Base-by-base conservation (phyloP, 2,329 filamentous ascomycete genomes). In the Diaporthe sp. region DNA sequence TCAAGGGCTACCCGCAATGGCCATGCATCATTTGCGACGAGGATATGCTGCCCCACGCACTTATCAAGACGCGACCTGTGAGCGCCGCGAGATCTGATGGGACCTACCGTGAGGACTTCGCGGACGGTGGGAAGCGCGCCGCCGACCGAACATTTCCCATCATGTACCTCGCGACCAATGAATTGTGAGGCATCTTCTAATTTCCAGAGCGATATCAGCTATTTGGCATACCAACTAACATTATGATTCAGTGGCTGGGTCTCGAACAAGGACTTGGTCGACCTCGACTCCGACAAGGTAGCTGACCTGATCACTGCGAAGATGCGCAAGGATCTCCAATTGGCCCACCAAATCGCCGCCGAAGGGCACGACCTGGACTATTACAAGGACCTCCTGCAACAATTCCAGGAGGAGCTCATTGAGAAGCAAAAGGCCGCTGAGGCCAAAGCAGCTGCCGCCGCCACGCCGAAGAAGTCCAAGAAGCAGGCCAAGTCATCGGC, bases 1-100 rank as follows among this genome's bases (percentile, higher is more conserved):
- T 99, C 84, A 98, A 97, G 88, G 97, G 96, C 76, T 98, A 95
- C 84, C 95, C 97, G 44, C 93, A 95, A 53, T 99, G 97, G 97
- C 97, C 97, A 22, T 93, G 95, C 73, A 94, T 99, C 82, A 92
- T 99, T 80, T 97, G 95, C 83, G 95, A 98, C 82, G 96, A 99
- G 84, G 92, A 93, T 77, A 98, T 99, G 93, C 92, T 99, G 28
- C 96, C 97, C 2, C 88, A 92, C 75, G 92, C 90, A 19, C 90
- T 99, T 34, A 86, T 97, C 73, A 94, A 90, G 80, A 91, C 90
- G 61, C 93, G 97, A 77, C 97, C 96, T 12, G 94, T 98, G 72
- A 95, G 95, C 60, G 95, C 96, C 31, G 92, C 91, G 80, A 92
- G 94, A 75, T 86, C 91, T 31, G 96, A 98, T 84, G 96, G 96